These are phyloP conservation scores for Geotrichum europaeum DNA, from an alignment of 1,139 yeast genomes.

Conservation along the genomic window DNA sequence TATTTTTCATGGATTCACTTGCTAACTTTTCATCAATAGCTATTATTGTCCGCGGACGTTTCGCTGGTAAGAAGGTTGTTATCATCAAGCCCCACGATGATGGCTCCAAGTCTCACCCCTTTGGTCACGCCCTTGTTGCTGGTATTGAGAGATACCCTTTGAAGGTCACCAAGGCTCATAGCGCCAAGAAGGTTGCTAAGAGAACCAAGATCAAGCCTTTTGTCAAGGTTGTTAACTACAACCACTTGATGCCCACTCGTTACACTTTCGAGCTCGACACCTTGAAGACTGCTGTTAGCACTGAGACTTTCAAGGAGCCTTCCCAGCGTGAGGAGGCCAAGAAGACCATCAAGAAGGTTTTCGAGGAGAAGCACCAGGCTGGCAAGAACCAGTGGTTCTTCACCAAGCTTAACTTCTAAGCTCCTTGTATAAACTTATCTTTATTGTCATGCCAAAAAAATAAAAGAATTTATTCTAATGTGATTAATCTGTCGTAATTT, in stretches of 20 bases:
- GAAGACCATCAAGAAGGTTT: constrained; percentile 98
- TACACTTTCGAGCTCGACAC: constrained; percentile 96
- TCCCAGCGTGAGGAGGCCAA: constrained; percentile 98
- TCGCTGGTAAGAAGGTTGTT: constrained; percentile 99
- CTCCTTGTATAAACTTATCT: constrained; percentile 15
- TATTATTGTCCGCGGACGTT: constrained; percentile 99
- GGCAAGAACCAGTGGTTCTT: constrained; percentile 99
- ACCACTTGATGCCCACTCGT: constrained; percentile 99
- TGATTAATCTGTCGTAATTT: constrained; percentile 7
- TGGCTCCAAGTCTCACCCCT: constrained; percentile 98
- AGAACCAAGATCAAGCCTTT: constrained; percentile 99
- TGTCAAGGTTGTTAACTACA: constrained; percentile 98
- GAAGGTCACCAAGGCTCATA: constrained; percentile 93
- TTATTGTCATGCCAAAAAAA: constrained; percentile 17
- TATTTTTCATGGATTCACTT: not conserved
- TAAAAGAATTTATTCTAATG: constrained; percentile 18
- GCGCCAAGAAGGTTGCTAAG: constrained; percentile 94
- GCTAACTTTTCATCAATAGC: constrained; percentile 44
- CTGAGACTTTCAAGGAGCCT: constrained; percentile 96
- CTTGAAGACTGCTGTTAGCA: constrained; percentile 84
- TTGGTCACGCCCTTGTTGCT: constrained; percentile 99
- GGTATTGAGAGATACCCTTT: constrained; percentile 99
- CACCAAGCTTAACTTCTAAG: constrained; percentile 96
- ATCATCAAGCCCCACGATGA: constrained; percentile 98
- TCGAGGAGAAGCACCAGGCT: constrained; percentile 99